Conservation (phyloP, 2,329 filamentous ascomycete genomes). For the Pseudogymnoascus sp. region DNA sequence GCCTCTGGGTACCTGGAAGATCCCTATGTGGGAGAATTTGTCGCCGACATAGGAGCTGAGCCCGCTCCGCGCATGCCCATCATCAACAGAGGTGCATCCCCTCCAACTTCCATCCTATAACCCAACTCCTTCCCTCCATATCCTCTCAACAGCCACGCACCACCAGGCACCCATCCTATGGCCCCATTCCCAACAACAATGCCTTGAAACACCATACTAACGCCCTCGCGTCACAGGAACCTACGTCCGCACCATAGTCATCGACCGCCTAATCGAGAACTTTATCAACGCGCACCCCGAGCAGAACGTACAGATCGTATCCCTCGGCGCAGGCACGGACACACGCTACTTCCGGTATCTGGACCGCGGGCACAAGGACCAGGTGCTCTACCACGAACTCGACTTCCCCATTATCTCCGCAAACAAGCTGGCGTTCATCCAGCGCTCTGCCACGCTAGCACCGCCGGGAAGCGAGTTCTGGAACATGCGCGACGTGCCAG, state of each 20-base stretch:
- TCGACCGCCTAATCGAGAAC: slow-evolving; percentile 66
- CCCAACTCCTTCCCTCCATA: background rate
- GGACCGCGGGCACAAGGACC: slow-evolving; percentile 15
- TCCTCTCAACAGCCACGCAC: background rate
- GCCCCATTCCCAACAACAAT: background rate
- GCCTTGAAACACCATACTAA: slow-evolving; percentile 12
- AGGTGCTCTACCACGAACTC: slow-evolving; percentile 78
- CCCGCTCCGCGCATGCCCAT: slow-evolving; percentile 68
- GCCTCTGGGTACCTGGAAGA: slow-evolving; percentile 79
- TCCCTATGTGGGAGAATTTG: slow-evolving; percentile 66
- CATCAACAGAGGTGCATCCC: slow-evolving; percentile 74
- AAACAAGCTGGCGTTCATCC: slow-evolving; percentile 37
- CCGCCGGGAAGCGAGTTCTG: slow-evolving; percentile 25
- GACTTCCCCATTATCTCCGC: slow-evolving; percentile 74
- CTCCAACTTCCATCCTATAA: background rate
- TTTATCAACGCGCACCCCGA: slow-evolving; percentile 50
- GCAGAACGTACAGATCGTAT: slow-evolving; percentile 67
- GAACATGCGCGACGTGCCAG: slow-evolving; percentile 12
- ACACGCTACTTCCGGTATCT: slow-evolving; percentile 67
- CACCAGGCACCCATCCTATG: background rate
- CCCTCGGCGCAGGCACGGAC: slow-evolving; percentile 88
- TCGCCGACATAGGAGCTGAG: slow-evolving; percentile 38
- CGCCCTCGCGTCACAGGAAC: slow-evolving; percentile 53
- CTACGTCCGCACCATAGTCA: slow-evolving; percentile 79
- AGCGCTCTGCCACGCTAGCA: background rate